Base-by-base conservation (phyloP, 441 rosid species). In the Gossypium lobatum region DNA sequence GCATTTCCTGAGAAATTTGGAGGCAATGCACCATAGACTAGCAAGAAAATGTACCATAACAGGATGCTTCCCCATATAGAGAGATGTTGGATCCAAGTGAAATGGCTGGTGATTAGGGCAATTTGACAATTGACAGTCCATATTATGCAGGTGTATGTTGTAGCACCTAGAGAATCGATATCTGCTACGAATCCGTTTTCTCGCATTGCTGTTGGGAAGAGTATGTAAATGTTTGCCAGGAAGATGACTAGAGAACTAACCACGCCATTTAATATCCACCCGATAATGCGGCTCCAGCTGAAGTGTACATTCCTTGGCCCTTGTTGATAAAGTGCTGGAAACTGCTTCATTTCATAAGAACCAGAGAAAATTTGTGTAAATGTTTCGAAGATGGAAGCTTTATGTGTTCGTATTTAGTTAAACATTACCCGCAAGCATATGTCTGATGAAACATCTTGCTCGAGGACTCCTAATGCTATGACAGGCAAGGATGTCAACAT, bases 41-140 rank as follows among this genome's bases (percentile, higher is more conserved):
- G n/a, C 18, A 87, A 76, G 88, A 91, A 91, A 7, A 86, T 16
- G 81, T 87, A 89, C 94, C 97, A 89, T 4, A 82, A 64, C 4
- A 76, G 20, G 55, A 91, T 88, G 81, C 93, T 91, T n/a, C 93
- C 91, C 91, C 94, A 88, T 68, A 91, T 85, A 77, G 88, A 78
- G 17, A 88, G 78, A 67, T 89, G 94, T 45, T 87, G 91, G 81
- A 89, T 89, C 97, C 91, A 91, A 0, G 88, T 91, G 87, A 89
- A 91, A 79, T 89, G 88, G 75, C 78, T 88, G 75, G 83, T 85
- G 0, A 81, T 77, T 11, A 91, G 81, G 4, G 91, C 93, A 1
- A 91, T 91, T 73, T 87, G 94, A 75, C 84, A 85, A 42, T 89
- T 91, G 20, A 91, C 90, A 0, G 87, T 80, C 86, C 93, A 91